Conservation (phyloP, 2,329 filamentous ascomycete species). For the Penicillium sp. region DNA sequence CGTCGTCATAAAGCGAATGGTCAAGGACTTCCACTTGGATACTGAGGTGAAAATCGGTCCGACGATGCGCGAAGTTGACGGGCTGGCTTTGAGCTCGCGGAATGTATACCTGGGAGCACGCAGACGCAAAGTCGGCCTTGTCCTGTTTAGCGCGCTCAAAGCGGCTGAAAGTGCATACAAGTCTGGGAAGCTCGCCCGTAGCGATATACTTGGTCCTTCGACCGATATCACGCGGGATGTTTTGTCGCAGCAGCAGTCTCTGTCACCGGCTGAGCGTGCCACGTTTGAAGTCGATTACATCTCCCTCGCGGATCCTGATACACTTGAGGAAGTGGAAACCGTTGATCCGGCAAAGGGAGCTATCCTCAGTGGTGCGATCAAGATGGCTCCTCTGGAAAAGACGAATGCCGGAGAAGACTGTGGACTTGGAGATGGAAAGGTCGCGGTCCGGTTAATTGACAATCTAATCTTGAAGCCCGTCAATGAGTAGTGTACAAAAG, state of each 20-base stretch:
- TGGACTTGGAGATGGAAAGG: slow-evolving; percentile 72
- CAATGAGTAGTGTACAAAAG: background rate
- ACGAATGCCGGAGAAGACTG: slow-evolving; percentile 71
- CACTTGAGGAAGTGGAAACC: slow-evolving; percentile 75
- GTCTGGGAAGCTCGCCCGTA: slow-evolving; percentile 59
- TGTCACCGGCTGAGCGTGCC: slow-evolving; percentile 66
- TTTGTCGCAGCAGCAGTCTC: slow-evolving; percentile 64
- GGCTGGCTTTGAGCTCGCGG: slow-evolving; percentile 86
- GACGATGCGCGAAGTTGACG: slow-evolving; percentile 78
- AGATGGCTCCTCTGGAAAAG: slow-evolving; percentile 81
- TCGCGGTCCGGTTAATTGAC: slow-evolving; percentile 86
- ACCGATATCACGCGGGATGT: slow-evolving; percentile 62
- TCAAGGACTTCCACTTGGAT: slow-evolving; percentile 83
- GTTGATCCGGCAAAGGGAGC: slow-evolving; percentile 75
- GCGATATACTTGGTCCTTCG: slow-evolving; percentile 74
- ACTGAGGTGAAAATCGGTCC: slow-evolving; percentile 74
- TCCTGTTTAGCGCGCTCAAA: slow-evolving; percentile 71
- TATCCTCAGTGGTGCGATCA: slow-evolving; percentile 87
- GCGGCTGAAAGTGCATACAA: slow-evolving; percentile 72
- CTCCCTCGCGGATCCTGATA: slow-evolving; percentile 83
- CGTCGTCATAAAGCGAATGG: slow-evolving; percentile 83
- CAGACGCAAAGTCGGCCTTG: slow-evolving; percentile 72
- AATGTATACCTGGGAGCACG: slow-evolving; percentile 89
- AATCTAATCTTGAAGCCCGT: slow-evolving; percentile 74
- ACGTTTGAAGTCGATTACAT: slow-evolving; percentile 89